Evolutionary conservation across 2,329 filamentous ascomycete species (phyloP).

Genomic region (Penicillium paneum): DNA sequence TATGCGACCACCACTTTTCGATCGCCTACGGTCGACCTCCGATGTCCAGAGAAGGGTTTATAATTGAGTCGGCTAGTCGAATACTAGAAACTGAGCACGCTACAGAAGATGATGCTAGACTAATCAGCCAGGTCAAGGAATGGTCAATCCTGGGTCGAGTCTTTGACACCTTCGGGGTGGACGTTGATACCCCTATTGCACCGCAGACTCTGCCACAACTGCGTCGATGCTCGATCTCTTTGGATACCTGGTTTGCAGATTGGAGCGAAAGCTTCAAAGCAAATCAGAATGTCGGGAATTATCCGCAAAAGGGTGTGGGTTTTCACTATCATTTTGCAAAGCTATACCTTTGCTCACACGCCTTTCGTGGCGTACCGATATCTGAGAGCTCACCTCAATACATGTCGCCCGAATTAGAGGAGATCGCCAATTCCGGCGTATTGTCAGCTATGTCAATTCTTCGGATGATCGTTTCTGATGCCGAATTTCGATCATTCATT

Average conservation of each 20-base stretch:
- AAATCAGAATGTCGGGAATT: slow-evolving; percentile 42
- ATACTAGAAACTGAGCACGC: slow-evolving; percentile 31
- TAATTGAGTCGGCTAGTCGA: slow-evolving; percentile 26
- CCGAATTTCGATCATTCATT: slow-evolving; percentile 34
- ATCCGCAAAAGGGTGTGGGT: slow-evolving; percentile 45
- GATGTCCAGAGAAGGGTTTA: slow-evolving; percentile 35
- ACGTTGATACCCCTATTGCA: slow-evolving; percentile 26
- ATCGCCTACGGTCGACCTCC: slow-evolving; percentile 37
- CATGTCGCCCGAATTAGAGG: slow-evolving; percentile 32
- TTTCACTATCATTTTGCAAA: slow-evolving; percentile 49
- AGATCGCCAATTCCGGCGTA: slow-evolving; percentile 40
- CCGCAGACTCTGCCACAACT: slow-evolving; percentile 17
- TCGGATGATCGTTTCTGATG: slow-evolving; percentile 33
- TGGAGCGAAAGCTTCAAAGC: slow-evolving; percentile 23
- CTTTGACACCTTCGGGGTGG: slow-evolving; percentile 34
- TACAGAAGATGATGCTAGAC: slow-evolving; percentile 32
- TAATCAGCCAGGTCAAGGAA: slow-evolving; percentile 35
- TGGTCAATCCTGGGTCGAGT: slow-evolving; percentile 34
- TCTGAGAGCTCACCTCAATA: slow-evolving; percentile 4
- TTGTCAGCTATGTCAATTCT: slow-evolving; percentile 37
- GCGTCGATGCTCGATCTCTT: slow-evolving; percentile 17
- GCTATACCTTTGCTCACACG: slow-evolving; percentile 47
- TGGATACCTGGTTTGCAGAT: slow-evolving; percentile 23
- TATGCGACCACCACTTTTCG: slow-evolving; percentile 40
- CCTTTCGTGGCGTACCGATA: slow-evolving; percentile 35